phyloP scores from a whole-genome alignment of 1,139 yeast species.

The Komagataea norvegica region DNA sequence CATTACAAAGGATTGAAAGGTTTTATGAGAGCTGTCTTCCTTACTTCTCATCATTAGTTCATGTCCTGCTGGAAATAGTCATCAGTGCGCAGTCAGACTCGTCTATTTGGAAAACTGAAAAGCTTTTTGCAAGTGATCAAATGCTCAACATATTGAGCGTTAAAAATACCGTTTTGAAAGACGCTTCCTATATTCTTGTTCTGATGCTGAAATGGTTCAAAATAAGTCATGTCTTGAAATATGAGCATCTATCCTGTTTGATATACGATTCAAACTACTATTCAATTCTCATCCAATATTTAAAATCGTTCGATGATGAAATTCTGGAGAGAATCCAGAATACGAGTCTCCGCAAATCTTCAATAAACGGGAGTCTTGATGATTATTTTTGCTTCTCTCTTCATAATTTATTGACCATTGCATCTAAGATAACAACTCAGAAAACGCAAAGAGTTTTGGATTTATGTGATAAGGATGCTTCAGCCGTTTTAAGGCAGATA shows the following conservation, averaged over 20 bases:
- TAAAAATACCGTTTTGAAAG: constrained; percentile 63
- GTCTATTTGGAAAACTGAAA: constrained; percentile 10
- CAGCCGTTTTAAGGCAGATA: constrained; percentile 41
- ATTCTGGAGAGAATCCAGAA: constrained; percentile 38
- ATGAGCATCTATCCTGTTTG: constrained; percentile 66
- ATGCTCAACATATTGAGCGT: constrained; percentile 49
- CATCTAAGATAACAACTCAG: constrained; percentile 43
- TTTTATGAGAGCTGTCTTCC: constrained; percentile 53
- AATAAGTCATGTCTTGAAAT: constrained; percentile 68
- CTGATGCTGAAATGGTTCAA: constrained; percentile 74
- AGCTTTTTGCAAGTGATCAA: constrained; percentile 12
- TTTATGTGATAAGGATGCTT: constrained; percentile 52
- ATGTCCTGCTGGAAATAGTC: constrained; percentile 59
- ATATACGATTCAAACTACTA: constrained; percentile 70
- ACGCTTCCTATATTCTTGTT: constrained; percentile 51
- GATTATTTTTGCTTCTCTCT: constrained; percentile 38
- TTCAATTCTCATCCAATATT: constrained; percentile 37
- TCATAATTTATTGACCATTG: constrained; percentile 40
- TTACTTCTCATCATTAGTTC: constrained; percentile 55
- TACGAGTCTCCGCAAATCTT: constrained; percentile 34
- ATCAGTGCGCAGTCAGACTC: constrained; percentile 41
- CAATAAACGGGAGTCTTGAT: constrained; percentile 20
- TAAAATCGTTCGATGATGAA: constrained; percentile 31
- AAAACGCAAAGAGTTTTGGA: constrained; percentile 51
- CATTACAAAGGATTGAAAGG: constrained; percentile 54